These are phyloP conservation scores for Microstegium vimineum DNA, from an alignment of 176 grass and related monocot genomes.

Conservation along the genomic window DNA sequence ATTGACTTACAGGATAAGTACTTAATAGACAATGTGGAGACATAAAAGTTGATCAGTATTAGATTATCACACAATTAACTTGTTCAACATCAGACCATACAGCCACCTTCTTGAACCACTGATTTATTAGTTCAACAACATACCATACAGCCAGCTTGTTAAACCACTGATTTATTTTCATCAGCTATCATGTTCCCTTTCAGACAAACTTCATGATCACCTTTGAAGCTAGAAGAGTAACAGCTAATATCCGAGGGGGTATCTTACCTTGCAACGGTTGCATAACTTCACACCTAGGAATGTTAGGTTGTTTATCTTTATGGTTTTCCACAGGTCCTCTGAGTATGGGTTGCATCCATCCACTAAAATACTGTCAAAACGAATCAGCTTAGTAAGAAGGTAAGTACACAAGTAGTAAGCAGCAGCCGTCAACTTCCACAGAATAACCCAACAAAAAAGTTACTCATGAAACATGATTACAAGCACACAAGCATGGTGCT, in stretches of 20 bases:
- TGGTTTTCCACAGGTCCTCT: constrained; percentile 87
- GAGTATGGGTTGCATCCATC: constrained; percentile 78
- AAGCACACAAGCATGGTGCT: neutral
- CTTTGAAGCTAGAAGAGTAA: neutral
- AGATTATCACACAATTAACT: neutral
- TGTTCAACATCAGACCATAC: too few species aligned
- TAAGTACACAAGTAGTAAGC: neutral
- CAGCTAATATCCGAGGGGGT: neutral
- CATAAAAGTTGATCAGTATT: neutral
- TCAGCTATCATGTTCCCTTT: neutral
- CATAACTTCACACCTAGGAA: constrained; percentile 91
- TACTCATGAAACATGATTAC: neutral
- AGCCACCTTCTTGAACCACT: too few species aligned
- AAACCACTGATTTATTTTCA: neutral
- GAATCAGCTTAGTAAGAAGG: constrained; percentile 2
- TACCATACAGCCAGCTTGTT: neutral
- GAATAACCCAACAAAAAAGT: neutral
- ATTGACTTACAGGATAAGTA: neutral
- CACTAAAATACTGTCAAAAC: constrained; percentile 71
- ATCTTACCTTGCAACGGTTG: constrained; percentile 73
- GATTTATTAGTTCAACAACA: neutral
- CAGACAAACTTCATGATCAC: neutral
- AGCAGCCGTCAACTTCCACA: neutral
- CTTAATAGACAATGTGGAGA: neutral
- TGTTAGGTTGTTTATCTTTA: constrained; percentile 74